A percentile compares a stretch with the other conserved stretches of the same genome.
These are phyloP conservation scores for Aspergillus wentii DNA, from an alignment of 495 filamentous ascomycete species.

Conservation along the genomic window DNA sequence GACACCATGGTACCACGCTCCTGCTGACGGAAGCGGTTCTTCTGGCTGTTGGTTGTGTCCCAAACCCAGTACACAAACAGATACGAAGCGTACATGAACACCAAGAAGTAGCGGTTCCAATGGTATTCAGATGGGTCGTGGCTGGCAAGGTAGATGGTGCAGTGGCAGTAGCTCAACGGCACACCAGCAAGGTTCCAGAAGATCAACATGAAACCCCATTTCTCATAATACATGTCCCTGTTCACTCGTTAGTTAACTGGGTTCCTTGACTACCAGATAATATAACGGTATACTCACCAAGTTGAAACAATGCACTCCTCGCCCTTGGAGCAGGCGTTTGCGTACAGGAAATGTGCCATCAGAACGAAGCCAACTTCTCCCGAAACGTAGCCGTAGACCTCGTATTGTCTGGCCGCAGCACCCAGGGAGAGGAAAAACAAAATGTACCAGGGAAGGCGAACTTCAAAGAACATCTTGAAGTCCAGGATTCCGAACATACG, in stretches of 20 bases:
- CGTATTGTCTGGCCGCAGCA: slow-evolving; percentile 82
- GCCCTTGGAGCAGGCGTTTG: slow-evolving; percentile 93
- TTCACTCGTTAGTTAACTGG: slow-evolving; percentile 3
- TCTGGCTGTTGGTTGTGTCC: slow-evolving; percentile 89
- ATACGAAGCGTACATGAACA: slow-evolving; percentile 64
- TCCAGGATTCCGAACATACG: slow-evolving; percentile 90
- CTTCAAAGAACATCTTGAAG: slow-evolving; percentile 99
- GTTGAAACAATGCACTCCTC: slow-evolving; percentile 93
- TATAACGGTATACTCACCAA: slow-evolving; percentile 49
- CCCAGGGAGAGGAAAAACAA: slow-evolving; percentile 74
- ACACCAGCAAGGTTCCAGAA: slow-evolving; percentile 99
- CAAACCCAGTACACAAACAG: slow-evolving; percentile 88
- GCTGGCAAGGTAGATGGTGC: slow-evolving; percentile 88
- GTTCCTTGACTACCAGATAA: background rate
- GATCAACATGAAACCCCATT: slow-evolving; percentile 99
- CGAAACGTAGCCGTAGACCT: slow-evolving; percentile 84
- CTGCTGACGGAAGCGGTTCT: slow-evolving; percentile 84
- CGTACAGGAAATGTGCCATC: slow-evolving; percentile 93
- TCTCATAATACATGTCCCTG: slow-evolving; percentile 98
- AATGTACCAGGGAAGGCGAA: slow-evolving; percentile 95
- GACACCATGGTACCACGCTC: slow-evolving; percentile 68
- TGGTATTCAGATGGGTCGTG: slow-evolving; percentile 78
- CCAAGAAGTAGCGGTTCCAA: slow-evolving; percentile 66
- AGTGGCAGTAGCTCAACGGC: slow-evolving; percentile 94
- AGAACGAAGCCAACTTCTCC: slow-evolving; percentile 84